A percentile compares a stretch with the other conserved stretches of the same genome.
Conservation (phyloP, 106 monocot species). For the Amphibolis antarctica region DNA sequence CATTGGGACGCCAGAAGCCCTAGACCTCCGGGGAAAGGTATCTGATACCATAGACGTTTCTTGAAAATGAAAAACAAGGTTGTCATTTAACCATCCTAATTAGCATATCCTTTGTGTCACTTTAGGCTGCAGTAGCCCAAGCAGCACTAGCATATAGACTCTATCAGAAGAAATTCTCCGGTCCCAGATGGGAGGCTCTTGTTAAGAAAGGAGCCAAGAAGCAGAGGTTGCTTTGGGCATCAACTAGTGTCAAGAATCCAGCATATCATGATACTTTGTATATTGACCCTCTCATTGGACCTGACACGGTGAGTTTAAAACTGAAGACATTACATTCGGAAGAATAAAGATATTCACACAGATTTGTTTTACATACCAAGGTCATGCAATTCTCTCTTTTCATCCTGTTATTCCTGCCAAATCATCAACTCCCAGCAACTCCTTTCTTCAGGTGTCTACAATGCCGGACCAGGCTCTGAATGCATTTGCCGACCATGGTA, state of each 20-base stretch:
- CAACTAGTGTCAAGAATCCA: slow-evolving; percentile 93
- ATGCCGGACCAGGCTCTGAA: slow-evolving; percentile 90
- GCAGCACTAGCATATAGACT: slow-evolving; percentile 76
- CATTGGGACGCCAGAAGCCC: slow-evolving; percentile 86
- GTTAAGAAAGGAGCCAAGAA: slow-evolving; percentile 94
- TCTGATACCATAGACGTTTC: background rate
- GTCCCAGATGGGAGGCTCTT: slow-evolving; percentile 84
- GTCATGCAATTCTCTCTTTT: background rate
- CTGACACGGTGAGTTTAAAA: slow-evolving; percentile 53
- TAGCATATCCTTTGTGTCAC: background rate
- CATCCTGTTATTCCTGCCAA: background rate
- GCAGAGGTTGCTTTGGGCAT: slow-evolving; percentile 90
- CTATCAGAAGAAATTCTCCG: slow-evolving; percentile 93
- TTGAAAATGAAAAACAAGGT: background rate
- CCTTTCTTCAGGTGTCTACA: slow-evolving; percentile 62
- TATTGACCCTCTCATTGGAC: slow-evolving; percentile 80
- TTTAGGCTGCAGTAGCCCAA: slow-evolving; percentile 87
- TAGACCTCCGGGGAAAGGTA: slow-evolving; percentile 84
- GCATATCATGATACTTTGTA: slow-evolving; percentile 85
- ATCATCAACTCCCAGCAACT: background rate
- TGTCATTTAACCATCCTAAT: background rate
- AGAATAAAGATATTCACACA: no score
- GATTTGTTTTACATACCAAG: background rate
- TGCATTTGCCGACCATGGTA: slow-evolving; percentile 77
- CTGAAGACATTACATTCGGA: no score